Percentiles rank a stretch among this genome's conserved stretches.
These are phyloP conservation scores for Lumnitzera racemosa DNA, from an alignment of 345 rosid genomes.

Conservation along the genomic window DNA sequence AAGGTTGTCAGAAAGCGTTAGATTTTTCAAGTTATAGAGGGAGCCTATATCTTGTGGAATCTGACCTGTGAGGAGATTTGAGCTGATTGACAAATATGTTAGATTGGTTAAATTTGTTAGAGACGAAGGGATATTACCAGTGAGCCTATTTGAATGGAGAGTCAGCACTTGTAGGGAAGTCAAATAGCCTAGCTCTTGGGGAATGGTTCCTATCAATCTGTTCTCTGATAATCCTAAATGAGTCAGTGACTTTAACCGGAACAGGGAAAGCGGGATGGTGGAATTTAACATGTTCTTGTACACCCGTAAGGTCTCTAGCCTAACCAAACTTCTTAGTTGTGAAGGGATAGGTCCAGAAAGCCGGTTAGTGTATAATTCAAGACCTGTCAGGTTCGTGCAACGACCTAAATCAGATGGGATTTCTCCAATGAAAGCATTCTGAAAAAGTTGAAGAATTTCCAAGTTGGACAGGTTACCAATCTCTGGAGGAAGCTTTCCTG, in stretches of 20 bases:
- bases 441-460: conserved; percentile 22
- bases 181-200: conserved; percentile 46
- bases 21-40: conserved; percentile 58
- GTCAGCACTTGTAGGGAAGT: conserved; percentile 49
- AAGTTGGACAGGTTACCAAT: conserved; percentile 64
- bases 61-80: conserved; percentile 50
- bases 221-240: conserved; percentile 57
- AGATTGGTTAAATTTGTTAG: conserved; percentile 52
- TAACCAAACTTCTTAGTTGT: conserved; percentile 55
- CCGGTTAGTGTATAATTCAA: conserved; percentile 46
- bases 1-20: conserved; percentile 34
- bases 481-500: conserved; percentile 54
- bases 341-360: conserved; percentile 58
- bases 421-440: conserved; percentile 48
- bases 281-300: conserved; percentile 49
- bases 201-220: conserved; percentile 45
- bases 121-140: conserved; percentile 57
- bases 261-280: conserved; percentile 61
- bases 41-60: conserved; percentile 57
- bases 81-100: conserved; percentile 52
- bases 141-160: conserved; percentile 55
- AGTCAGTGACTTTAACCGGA: conserved; percentile 42
- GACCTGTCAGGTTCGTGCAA: conserved; percentile 40
- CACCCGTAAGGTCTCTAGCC: conserved; percentile 37
- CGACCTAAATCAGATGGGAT: conserved; percentile 60